A percentile compares a stretch with the other conserved stretches of the same genome.
phyloP scores from a whole-genome alignment of 495 filamentous ascomycete species.

The Immersiella caudata region DNA sequence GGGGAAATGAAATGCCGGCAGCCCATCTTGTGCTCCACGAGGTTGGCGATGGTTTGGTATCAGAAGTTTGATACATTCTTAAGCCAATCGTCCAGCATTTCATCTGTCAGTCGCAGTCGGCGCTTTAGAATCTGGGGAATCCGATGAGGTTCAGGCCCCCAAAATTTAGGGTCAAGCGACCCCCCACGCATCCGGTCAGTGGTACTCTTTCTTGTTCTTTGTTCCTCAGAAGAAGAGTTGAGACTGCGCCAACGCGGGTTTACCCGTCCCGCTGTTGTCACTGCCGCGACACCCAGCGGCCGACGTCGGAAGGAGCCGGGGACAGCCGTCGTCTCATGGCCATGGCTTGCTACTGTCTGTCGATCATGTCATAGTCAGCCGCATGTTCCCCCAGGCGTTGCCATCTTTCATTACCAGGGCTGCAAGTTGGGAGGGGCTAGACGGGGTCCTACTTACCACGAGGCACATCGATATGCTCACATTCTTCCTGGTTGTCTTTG shows the following conservation, averaged over 20 bases:
- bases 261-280: constrained; percentile 10
- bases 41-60: constrained; percentile 1
- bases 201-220: background rate
- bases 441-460: too few relatives aligned
- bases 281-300: background rate
- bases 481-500: too few relatives aligned
- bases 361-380: background rate
- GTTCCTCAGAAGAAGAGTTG: background rate
- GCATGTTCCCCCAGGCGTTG: background rate
- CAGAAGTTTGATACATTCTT: background rate
- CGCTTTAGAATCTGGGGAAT: background rate
- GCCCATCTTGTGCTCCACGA: background rate
- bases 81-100: background rate
- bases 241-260: constrained; percentile 3
- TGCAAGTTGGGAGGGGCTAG: too few relatives aligned
- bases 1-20: constrained; percentile 14
- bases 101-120: background rate
- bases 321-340: background rate
- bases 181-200: constrained; percentile 9
- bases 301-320: background rate
- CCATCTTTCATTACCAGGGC: background rate
- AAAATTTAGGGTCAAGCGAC: constrained; percentile 15
- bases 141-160: constrained; percentile 3
- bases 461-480: too few relatives aligned
- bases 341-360: background rate